phyloP scores from a whole-genome alignment of 2,329 filamentous ascomycete species.

The Apiospora malaysiana region DNA sequence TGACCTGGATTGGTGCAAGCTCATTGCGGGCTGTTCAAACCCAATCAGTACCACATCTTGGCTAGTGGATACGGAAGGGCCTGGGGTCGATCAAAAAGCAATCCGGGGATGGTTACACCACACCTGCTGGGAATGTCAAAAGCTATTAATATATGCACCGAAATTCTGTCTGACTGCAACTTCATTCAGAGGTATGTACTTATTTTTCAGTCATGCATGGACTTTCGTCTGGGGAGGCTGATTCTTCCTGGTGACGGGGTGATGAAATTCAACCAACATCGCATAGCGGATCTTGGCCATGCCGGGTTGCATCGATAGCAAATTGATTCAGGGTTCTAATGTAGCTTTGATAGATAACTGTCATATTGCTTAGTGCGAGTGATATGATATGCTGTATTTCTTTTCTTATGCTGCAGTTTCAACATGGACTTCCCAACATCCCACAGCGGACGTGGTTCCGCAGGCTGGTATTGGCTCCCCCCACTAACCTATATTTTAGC shows the following conservation, averaged over 20 bases:
- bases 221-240: background rate
- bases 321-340: too few relatives aligned
- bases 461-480: background rate
- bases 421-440: background rate
- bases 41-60: background rate
- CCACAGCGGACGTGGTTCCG: background rate
- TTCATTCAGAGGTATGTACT: too few relatives aligned
- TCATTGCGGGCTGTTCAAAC: background rate
- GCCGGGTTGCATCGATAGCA: too few relatives aligned
- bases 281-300: too few relatives aligned
- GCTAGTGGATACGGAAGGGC: background rate
- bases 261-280: too few relatives aligned
- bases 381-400: too few relatives aligned
- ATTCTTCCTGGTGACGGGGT: too few relatives aligned
- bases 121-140: background rate
- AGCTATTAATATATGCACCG: background rate
- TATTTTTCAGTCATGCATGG: background rate
- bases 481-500: background rate
- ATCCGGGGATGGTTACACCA: background rate
- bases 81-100: background rate
- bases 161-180: background rate
- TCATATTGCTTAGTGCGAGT: too few relatives aligned
- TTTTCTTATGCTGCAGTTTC: too few relatives aligned
- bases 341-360: too few relatives aligned
- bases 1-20: too few relatives aligned